These are phyloP conservation scores for Phalaenopsis hybrid DNA, from an alignment of 116 monocot species.

Conservation along the genomic window DNA sequence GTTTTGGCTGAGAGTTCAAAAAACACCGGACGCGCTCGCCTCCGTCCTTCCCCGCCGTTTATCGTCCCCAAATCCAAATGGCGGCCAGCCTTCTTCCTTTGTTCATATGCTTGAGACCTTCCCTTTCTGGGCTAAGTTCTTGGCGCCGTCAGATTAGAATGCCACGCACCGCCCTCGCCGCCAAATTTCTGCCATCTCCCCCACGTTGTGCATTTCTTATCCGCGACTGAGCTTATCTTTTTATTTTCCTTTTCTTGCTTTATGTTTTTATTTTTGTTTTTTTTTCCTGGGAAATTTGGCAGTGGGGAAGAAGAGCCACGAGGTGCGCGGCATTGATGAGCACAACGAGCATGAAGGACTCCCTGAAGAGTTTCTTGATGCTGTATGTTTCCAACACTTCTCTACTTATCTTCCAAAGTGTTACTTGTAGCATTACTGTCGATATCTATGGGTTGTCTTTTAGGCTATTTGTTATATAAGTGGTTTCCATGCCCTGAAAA, in stretches of 20 bases:
- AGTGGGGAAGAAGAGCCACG: conserved; percentile 20
- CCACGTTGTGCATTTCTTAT: neutral
- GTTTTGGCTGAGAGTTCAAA: too few relatives aligned
- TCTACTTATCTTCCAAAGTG: neutral
- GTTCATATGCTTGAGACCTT: neutral
- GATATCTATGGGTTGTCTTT: too few relatives aligned
- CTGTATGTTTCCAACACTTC: conserved; percentile 8
- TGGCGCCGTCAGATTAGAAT: neutral
- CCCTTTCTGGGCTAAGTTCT: neutral
- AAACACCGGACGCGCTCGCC: too few relatives aligned
- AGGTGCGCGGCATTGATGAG: neutral
- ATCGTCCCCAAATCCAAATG: neutral
- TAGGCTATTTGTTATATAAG: neutral
- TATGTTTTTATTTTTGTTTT: neutral
- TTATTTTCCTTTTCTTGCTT: neutral
- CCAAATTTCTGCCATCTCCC: neutral
- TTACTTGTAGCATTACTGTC: neutral
- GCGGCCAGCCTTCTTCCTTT: neutral
- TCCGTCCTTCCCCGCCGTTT: too few relatives aligned
- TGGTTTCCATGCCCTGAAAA: neutral
- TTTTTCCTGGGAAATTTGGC: neutral
- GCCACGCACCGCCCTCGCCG: neutral
- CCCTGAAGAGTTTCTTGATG: conserved; percentile 32
- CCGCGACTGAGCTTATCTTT: neutral
- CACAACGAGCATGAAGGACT: conserved; percentile 8